Conservation (phyloP, 2,329 filamentous ascomycete species). For the Plectosphaerella sp. region DNA sequence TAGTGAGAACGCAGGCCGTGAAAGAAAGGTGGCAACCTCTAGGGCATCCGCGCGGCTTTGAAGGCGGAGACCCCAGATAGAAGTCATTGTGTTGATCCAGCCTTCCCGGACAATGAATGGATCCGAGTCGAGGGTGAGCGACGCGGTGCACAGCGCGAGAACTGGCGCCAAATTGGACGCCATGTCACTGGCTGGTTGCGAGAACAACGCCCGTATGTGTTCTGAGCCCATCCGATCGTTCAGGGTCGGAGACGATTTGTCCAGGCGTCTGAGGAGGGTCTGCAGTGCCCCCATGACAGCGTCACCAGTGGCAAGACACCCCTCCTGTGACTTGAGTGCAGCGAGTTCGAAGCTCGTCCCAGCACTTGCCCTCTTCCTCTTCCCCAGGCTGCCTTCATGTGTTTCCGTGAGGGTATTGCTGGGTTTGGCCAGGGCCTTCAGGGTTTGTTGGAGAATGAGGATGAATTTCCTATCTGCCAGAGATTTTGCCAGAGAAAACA, state of each 20-base stretch:
- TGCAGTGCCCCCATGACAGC: slow-evolving; percentile 42
- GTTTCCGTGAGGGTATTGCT: slow-evolving; percentile 18
- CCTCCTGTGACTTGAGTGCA: slow-evolving; percentile 30
- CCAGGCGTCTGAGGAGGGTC: slow-evolving; percentile 41
- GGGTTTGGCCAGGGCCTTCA: slow-evolving; percentile 51
- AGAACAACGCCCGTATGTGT: slow-evolving; percentile 55
- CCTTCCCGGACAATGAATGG: slow-evolving; percentile 13
- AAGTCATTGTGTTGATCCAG: slow-evolving; percentile 43
- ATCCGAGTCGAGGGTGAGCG: slow-evolving; percentile 30
- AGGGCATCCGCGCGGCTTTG: slow-evolving; percentile 40
- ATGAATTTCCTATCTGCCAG: slow-evolving; percentile 68
- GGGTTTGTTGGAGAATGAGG: slow-evolving; percentile 58
- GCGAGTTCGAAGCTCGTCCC: slow-evolving; percentile 30
- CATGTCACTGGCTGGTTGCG: slow-evolving; percentile 41
- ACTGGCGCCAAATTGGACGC: slow-evolving; percentile 40
- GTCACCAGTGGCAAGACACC: slow-evolving; percentile 42
- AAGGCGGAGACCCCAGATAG: slow-evolving; percentile 51
- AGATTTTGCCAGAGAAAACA: slow-evolving; percentile 65
- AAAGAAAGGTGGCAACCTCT: slow-evolving; percentile 45
- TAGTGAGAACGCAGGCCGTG: slow-evolving; percentile 31
- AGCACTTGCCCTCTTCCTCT: slow-evolving; percentile 40
- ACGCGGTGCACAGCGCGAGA: slow-evolving; percentile 37
- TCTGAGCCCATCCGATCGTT: slow-evolving; percentile 50
- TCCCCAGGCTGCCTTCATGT: slow-evolving; percentile 24
- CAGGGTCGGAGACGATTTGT: slow-evolving; percentile 26